Percentiles rank a stretch among this genome's conserved stretches.
These are phyloP conservation scores for Prunella vulgaris DNA, from an alignment of 257 asterid genomes.

Conservation along the genomic window DNA sequence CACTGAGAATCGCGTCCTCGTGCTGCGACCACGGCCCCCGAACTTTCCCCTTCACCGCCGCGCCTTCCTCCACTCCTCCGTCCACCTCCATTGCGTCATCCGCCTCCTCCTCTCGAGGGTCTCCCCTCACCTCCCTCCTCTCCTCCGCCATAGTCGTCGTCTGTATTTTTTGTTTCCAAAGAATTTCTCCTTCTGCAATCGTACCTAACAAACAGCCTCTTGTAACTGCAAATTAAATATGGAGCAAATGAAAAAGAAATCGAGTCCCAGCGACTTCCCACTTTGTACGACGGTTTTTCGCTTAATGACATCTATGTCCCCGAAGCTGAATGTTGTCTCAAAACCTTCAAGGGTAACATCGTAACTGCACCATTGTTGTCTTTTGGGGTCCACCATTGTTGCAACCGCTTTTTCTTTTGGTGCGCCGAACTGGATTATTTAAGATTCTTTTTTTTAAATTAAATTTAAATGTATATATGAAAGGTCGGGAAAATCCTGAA, in stretches of 20 bases:
- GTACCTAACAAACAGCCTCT: constrained; percentile 37
- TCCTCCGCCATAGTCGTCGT: constrained; percentile 22
- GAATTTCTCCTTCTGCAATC: constrained; percentile 23
- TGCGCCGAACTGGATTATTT: constrained; percentile 18
- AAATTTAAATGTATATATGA: not conserved
- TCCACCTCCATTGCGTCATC: constrained; percentile 21
- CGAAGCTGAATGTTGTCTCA: not conserved
- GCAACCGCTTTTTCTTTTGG: constrained; percentile 41
- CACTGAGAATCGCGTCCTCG: constrained; percentile 51
- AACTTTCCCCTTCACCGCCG: constrained; percentile 36
- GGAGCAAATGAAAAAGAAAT: constrained; percentile 10
- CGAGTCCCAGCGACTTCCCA: constrained; percentile 13
- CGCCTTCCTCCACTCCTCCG: constrained; percentile 26
- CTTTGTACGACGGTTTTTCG: constrained; percentile 11
- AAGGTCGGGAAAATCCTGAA: not conserved
- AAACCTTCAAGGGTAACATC: not conserved
- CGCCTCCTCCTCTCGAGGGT: constrained; percentile 14
- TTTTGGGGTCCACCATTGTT: constrained; percentile 29
- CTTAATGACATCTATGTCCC: constrained; percentile 32
- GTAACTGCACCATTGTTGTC: constrained; percentile 1
- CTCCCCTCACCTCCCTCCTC: constrained; percentile 15
- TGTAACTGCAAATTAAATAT: constrained; percentile 32
- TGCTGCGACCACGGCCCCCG: constrained; percentile 74
- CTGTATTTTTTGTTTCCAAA: not conserved
- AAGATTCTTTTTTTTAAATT: not conserved